Percentiles rank a stretch among this genome's conserved stretches.
phyloP scores from a whole-genome alignment of 352 stramenopile species.

The Phytophthora capsici region DNA sequence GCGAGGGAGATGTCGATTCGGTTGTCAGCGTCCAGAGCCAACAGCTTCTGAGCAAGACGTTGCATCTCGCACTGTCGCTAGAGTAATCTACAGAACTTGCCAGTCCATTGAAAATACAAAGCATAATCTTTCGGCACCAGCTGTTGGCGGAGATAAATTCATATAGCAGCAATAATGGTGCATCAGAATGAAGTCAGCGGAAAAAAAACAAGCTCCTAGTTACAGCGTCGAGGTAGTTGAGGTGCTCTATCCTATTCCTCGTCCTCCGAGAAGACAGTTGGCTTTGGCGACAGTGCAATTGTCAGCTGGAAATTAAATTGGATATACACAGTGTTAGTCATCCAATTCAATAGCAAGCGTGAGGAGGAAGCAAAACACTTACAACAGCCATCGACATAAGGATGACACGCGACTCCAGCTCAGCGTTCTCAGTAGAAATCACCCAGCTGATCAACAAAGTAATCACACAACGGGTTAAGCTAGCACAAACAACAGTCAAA shows the following conservation, averaged over 20 bases:
- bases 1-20: slow-evolving; percentile 51
- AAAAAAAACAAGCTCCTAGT: slow-evolving; percentile 45
- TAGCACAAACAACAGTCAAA: no score
- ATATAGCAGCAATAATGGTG: slow-evolving; percentile 38
- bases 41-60: slow-evolving; percentile 78
- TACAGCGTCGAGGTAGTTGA: slow-evolving; percentile 35
- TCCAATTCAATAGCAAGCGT: background rate
- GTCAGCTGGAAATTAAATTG: slow-evolving; percentile 46
- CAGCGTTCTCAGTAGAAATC: slow-evolving; percentile 59
- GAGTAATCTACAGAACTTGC: slow-evolving; percentile 24
- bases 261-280: slow-evolving; percentile 50
- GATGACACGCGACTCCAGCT: slow-evolving; percentile 66
- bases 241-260: slow-evolving; percentile 49
- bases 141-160: no score
- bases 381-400: slow-evolving; percentile 81
- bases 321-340: slow-evolving; percentile 6
- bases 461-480: no score
- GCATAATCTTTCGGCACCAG: slow-evolving; percentile 9
- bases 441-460: slow-evolving; percentile 49
- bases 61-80: slow-evolving; percentile 54
- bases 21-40: slow-evolving; percentile 59
- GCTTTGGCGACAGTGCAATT: slow-evolving; percentile 70
- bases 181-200: slow-evolving; percentile 35
- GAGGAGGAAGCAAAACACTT: slow-evolving; percentile 23
- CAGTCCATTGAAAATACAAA: slow-evolving; percentile 22